Evolutionary conservation across 352 stramenopile species (phyloP).

Genomic region (Pythium aquatile): DNA sequence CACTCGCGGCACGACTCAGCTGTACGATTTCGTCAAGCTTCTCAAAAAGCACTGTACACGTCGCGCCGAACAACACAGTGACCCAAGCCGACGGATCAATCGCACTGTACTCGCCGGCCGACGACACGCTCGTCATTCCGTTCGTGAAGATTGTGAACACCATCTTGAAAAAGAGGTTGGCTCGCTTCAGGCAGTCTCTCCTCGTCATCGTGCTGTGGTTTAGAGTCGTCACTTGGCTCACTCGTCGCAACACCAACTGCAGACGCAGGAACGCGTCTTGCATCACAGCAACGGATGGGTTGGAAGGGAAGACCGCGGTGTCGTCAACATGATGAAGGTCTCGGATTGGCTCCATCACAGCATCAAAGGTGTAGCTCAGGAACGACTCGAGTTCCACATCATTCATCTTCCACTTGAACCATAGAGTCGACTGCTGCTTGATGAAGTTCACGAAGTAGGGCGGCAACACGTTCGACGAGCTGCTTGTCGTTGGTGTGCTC

Average conservation of each 20-base stretch:
- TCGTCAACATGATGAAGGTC: slow-evolving; percentile 12
- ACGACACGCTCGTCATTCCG: slow-evolving; percentile 25
- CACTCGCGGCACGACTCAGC: slow-evolving; percentile 40
- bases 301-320: slow-evolving; percentile 35
- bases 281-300: slow-evolving; percentile 54
- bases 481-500: slow-evolving; percentile 24
- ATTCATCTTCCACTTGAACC: slow-evolving; percentile 74
- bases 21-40: slow-evolving; percentile 83
- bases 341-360: slow-evolving; percentile 53
- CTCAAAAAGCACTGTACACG: slow-evolving; percentile 75
- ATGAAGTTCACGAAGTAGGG: slow-evolving; percentile 88
- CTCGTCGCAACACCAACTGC: slow-evolving; percentile 59
- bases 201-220: slow-evolving; percentile 49
- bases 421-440: slow-evolving; percentile 70
- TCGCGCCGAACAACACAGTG: slow-evolving; percentile 66
- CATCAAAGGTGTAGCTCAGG: slow-evolving; percentile 55
- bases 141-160: slow-evolving; percentile 71
- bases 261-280: slow-evolving; percentile 76
- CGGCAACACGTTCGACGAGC: slow-evolving; percentile 65
- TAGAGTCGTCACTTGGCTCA: slow-evolving; percentile 66
- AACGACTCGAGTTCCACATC: slow-evolving; percentile 53
- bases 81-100: slow-evolving; percentile 50
- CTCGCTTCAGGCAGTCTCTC: slow-evolving; percentile 44
- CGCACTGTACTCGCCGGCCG: slow-evolving; percentile 10
- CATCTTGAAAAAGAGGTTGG: slow-evolving; percentile 55